These are phyloP conservation scores for Rhamnella rubrinervis DNA, from an alignment of 331 rosid genomes.

Conservation along the genomic window DNA sequence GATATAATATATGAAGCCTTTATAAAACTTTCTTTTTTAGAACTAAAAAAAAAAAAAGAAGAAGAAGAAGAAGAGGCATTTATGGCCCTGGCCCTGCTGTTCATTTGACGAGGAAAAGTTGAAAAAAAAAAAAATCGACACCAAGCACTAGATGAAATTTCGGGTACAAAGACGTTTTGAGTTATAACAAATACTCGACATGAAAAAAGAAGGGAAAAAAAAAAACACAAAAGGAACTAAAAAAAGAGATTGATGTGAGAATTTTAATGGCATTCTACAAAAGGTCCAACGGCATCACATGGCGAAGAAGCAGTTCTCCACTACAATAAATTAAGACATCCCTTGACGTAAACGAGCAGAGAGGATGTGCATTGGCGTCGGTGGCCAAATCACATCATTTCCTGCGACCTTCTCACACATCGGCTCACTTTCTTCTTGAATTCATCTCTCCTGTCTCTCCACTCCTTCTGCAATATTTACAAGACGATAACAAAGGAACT, in stretches of 20 bases:
- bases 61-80: no score
- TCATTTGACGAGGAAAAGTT: no score
- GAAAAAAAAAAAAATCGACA: conserved; percentile 9
- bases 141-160: conserved; percentile 42
- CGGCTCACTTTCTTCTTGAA: conserved; percentile 95
- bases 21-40: no score
- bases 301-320: conserved; percentile 28
- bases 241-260: conserved; percentile 25
- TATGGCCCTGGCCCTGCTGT: no score
- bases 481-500: conserved; percentile 14
- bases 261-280: conserved; percentile 48
- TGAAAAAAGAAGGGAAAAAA: background rate
- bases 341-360: conserved; percentile 38
- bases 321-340: conserved; percentile 31
- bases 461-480: conserved; percentile 69
- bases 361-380: conserved; percentile 4
- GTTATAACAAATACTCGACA: conserved; percentile 43
- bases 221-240: conserved; percentile 28
- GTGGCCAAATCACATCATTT: conserved; percentile 62
- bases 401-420: conserved; percentile 95
- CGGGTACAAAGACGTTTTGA: conserved; percentile 43
- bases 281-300: conserved; percentile 22
- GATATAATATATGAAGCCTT: no score
- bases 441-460: conserved; percentile 94
- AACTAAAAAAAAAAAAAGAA: no score